phyloP scores from a whole-genome alignment of 805 yeast species.

The Pichia pseudocactophila region DNA sequence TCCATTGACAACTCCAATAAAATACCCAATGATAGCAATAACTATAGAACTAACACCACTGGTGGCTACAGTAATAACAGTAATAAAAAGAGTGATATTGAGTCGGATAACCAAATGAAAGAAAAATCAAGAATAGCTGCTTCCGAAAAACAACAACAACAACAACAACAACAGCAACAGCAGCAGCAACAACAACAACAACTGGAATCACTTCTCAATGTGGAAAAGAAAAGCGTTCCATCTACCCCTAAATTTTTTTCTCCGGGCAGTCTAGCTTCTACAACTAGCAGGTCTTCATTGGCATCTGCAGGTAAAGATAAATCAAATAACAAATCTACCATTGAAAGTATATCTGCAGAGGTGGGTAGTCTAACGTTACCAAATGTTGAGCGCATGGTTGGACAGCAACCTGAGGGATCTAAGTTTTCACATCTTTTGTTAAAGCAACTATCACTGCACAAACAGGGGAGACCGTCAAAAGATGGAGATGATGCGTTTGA shows the following conservation, averaged over 20 bases:
- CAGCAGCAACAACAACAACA: too few relatives aligned
- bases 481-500: constrained; percentile 9
- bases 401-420: constrained; percentile 20
- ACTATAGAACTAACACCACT: background rate
- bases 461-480: background rate
- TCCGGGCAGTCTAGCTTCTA: background rate
- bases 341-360: constrained; percentile 20
- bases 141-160: too few relatives aligned
- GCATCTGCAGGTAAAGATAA: background rate
- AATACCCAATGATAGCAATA: background rate
- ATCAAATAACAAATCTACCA: constrained; percentile 5
- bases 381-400: constrained; percentile 7
- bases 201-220: too few relatives aligned
- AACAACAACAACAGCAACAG: too few relatives aligned
- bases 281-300: background rate
- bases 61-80: background rate
- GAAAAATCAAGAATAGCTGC: too few relatives aligned
- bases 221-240: too few relatives aligned
- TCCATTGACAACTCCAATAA: background rate
- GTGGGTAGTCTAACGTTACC: constrained; percentile 20
- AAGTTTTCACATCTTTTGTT: constrained; percentile 17
- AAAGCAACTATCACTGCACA: constrained; percentile 15
- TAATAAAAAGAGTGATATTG: background rate
- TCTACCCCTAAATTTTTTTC: background rate
- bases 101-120: too few relatives aligned